Percentiles rank a stretch among this genome's conserved stretches.
These are phyloP conservation scores for Sclerotinia trifoliorum DNA, from an alignment of 2,329 filamentous ascomycete species.

Conservation along the genomic window DNA sequence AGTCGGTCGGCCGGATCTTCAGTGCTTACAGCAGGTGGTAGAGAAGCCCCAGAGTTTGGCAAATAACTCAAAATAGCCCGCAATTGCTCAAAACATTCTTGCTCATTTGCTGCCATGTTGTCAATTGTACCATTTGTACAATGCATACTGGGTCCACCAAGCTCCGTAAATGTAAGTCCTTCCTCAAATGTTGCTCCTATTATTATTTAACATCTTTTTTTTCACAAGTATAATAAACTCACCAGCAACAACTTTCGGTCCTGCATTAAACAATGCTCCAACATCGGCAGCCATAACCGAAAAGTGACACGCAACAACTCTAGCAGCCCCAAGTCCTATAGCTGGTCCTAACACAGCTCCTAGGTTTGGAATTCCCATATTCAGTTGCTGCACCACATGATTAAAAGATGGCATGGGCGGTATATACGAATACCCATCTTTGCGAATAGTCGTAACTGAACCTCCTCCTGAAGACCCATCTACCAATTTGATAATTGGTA, in stretches of 20 bases:
- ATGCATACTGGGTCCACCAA: conserved; percentile 61
- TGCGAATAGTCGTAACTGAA: conserved; percentile 58
- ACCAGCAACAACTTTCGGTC: conserved; percentile 58
- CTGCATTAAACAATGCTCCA: conserved; percentile 62
- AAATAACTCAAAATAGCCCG: conserved; percentile 56
- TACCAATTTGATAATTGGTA: conserved; percentile 63
- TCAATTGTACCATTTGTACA: conserved; percentile 66
- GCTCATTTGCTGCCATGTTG: conserved; percentile 59
- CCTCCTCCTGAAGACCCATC: conserved; percentile 64
- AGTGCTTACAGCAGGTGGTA: conserved; percentile 50
- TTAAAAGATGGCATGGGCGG: conserved; percentile 55
- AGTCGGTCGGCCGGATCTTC: conserved; percentile 51
- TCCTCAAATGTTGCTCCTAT: conserved; percentile 61
- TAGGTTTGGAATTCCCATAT: conserved; percentile 62
- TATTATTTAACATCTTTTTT: background rate
- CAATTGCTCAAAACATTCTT: conserved; percentile 61
- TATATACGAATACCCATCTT: conserved; percentile 57
- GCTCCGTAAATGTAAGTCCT: conserved; percentile 55
- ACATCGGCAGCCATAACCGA: conserved; percentile 65
- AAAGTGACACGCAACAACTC: conserved; percentile 62
- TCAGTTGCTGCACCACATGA: conserved; percentile 56
- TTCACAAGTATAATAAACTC: background rate
- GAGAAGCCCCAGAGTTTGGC: conserved; percentile 55
- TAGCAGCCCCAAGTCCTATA: conserved; percentile 61
- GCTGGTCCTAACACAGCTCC: conserved; percentile 63